A percentile compares a stretch with the other conserved stretches of the same genome.
phyloP scores from a whole-genome alignment of 371 early-diverging fungal species.

The Encephalitozoon intestinalis region DNA sequence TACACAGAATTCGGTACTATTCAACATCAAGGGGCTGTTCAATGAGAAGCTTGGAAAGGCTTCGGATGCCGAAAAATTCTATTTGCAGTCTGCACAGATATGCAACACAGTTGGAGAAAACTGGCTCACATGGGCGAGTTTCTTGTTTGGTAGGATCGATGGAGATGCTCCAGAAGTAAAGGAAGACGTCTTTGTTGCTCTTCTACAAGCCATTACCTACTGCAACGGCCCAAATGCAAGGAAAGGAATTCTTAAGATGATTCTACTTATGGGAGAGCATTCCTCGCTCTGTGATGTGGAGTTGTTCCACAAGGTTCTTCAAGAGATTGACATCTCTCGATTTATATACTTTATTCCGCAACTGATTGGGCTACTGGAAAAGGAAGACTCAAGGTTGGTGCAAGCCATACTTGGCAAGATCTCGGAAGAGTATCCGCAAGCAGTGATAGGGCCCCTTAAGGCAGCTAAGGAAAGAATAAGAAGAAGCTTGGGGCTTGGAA shows the following conservation, averaged over 20 bases:
- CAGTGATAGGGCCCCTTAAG: neutral
- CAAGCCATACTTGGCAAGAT: neutral
- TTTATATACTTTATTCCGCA: slow-evolving; percentile 53
- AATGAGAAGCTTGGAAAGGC: slow-evolving; percentile 33
- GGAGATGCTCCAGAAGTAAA: neutral
- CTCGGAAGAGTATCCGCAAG: neutral
- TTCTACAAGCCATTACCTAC: slow-evolving; percentile 37
- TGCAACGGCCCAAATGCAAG: slow-evolving; percentile 24
- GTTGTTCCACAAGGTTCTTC: slow-evolving; percentile 31
- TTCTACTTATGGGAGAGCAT: slow-evolving; percentile 28
- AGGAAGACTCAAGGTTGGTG: neutral
- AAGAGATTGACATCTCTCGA: slow-evolving; percentile 31
- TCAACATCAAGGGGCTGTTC: slow-evolving; percentile 42
- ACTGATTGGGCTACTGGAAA: slow-evolving; percentile 29
- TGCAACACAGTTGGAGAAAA: slow-evolving; percentile 41
- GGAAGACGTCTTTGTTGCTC: slow-evolving; percentile 42
- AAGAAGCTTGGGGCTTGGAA: neutral
- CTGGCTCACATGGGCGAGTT: slow-evolving; percentile 43
- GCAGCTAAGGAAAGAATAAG: neutral
- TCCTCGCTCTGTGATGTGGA: slow-evolving; percentile 4
- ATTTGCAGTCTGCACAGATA: slow-evolving; percentile 51
- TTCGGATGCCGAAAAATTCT: slow-evolving; percentile 49
- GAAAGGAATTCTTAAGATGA: slow-evolving; percentile 29
- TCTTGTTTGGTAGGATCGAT: slow-evolving; percentile 6
- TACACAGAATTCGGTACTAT: slow-evolving; percentile 46